Conservation (phyloP, 2,329 filamentous ascomycete species). For the Cucurbitaria berberidis region DNA sequence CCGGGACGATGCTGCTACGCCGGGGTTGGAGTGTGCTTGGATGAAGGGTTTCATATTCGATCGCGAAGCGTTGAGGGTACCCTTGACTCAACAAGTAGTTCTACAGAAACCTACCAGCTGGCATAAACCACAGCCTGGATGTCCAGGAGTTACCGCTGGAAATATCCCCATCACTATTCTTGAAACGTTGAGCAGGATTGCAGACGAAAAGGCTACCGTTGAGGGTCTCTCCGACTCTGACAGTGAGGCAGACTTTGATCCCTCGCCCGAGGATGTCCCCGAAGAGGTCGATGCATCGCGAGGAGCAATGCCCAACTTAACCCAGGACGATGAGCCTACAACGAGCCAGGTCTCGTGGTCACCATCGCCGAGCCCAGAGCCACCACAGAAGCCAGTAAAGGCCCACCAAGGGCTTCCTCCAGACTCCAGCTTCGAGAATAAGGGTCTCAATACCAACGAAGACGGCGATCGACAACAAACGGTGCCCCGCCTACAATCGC, state of each 20-base stretch:
- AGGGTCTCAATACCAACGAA: not conserved
- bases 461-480: not conserved
- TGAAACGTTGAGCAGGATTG: constrained; percentile 17
- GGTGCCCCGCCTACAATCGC: not conserved
- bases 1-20: not conserved
- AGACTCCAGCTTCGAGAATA: constrained; percentile 35
- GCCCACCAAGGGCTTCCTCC: constrained; percentile 29
- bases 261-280: constrained; percentile 17
- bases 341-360: constrained; percentile 30
- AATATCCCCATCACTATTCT: constrained; percentile 50
- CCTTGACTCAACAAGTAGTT: constrained; percentile 57
- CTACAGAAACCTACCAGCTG: constrained; percentile 53
- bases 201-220: constrained; percentile 23
- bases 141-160: constrained; percentile 38
- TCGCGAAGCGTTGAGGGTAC: constrained; percentile 36
- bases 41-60: constrained; percentile 32
- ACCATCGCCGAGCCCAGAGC: constrained; percentile 16
- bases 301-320: constrained; percentile 5
- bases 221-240: constrained; percentile 18
- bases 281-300: constrained; percentile 9
- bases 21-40: constrained; percentile 22
- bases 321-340: constrained; percentile 13
- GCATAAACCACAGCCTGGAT: constrained; percentile 41
- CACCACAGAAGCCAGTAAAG: constrained; percentile 18
- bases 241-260: constrained; percentile 16